Evolutionary conservation across 2,329 filamentous ascomycete species (phyloP), one percentile per base, ranked within the genome.

Genomic region (Sclerotinia sclerotiorum): DNA sequence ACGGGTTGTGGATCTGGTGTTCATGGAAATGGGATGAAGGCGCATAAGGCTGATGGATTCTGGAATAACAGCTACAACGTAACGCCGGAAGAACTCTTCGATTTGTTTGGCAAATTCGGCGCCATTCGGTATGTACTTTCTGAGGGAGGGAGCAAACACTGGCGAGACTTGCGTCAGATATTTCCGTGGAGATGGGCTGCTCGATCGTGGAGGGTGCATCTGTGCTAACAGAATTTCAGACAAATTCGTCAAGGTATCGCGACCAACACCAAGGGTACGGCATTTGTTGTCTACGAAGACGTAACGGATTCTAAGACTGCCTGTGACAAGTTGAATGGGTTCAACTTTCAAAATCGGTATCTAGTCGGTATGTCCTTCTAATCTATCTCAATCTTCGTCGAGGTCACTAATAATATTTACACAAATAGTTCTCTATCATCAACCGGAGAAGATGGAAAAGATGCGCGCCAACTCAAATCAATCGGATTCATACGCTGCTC

Each of bases 281-380:
- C 94, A 74, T 99, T 97, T 82, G 95, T 99, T 76, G 95, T 99
- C 82, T 99, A 97, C 85, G 95, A 98, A 82, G 95, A 99, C 86
- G 94, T 98, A 75, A 91, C 95, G 87, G 95, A 99, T 85, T 94
- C 95, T 75, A 99, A 99, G 84, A 90, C 93, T 82, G 95, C 95
- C 79, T 98, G 95, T 86, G 95, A 99, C 85, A 97, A 98, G 85
- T 86, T 99, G 81, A 99, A 99, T 85, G 95, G 95, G 80, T 99
- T 97, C 89, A 99, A 99, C 85, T 99, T 99, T 82, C 95, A 99
- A 85, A 97, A 94, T 83, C 91, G 95, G 80, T 99, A 99, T 82
- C 92, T 99, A 76, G 95, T 99, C 78, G 93, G 93, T 96, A 87
- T 71, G 92, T 88, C 52, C 52, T 48, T 17, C 48, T 35, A 27